phyloP scores from a whole-genome alignment of 805 yeast genomes.

The Candida chilensis region DNA sequence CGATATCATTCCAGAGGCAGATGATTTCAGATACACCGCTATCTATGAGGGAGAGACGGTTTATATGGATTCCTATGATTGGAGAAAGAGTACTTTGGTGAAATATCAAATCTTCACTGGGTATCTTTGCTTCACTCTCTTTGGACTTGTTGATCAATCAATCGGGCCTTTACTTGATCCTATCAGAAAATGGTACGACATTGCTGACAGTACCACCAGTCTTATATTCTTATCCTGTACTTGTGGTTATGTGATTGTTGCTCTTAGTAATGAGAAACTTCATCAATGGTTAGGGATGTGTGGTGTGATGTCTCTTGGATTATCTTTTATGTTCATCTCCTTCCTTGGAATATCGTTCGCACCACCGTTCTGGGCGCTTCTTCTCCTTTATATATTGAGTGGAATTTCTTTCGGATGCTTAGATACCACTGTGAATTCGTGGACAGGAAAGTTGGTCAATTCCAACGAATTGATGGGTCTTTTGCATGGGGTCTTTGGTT shows the following conservation, averaged over 20 bases:
- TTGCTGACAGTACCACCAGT: slow-evolving; percentile 39
- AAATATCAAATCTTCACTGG: slow-evolving; percentile 32
- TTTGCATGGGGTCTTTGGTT: slow-evolving; percentile 43
- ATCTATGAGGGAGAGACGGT: too few relatives aligned
- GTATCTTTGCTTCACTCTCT: slow-evolving; percentile 27
- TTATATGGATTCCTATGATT: slow-evolving; percentile 31
- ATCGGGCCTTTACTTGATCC: slow-evolving; percentile 51
- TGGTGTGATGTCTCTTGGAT: slow-evolving; percentile 30
- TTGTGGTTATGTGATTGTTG: slow-evolving; percentile 45
- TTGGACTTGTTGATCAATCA: slow-evolving; percentile 55
- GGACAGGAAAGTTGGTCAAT: slow-evolving; percentile 36
- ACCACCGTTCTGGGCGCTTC: slow-evolving; percentile 32
- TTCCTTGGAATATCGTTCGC: slow-evolving; percentile 26
- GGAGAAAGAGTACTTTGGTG: slow-evolving; percentile 23
- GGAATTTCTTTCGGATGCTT: slow-evolving; percentile 52
- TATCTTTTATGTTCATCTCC: slow-evolving; percentile 19
- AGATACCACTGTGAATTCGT: slow-evolving; percentile 48
- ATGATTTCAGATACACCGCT: too few relatives aligned
- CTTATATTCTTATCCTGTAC: slow-evolving; percentile 42
- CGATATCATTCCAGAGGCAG: too few relatives aligned
- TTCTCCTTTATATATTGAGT: slow-evolving; percentile 23
- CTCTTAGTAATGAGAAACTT: slow-evolving; percentile 32
- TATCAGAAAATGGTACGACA: slow-evolving; percentile 33
- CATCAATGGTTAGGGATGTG: slow-evolving; percentile 37
- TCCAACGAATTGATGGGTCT: slow-evolving; percentile 42